A percentile compares a stretch with the other conserved stretches of the same genome.
phyloP scores from a whole-genome alignment of 805 yeast genomes.

The Ogataea siamensis region DNA sequence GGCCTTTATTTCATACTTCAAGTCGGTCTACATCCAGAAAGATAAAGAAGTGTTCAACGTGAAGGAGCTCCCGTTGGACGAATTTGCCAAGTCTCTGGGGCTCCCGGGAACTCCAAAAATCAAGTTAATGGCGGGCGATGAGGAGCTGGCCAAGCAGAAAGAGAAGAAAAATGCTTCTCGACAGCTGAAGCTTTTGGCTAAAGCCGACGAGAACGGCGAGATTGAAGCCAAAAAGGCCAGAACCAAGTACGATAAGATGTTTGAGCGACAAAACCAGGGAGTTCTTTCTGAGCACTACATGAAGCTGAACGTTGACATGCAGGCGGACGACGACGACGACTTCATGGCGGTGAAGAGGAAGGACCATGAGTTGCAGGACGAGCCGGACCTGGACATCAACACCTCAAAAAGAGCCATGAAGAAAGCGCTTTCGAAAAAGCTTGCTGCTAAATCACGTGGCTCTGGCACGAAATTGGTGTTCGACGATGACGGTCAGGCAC shows the following conservation, averaged over 20 bases:
- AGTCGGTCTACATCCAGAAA: slow-evolving; percentile 80
- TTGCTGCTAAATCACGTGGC: slow-evolving; percentile 57
- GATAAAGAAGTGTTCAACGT: slow-evolving; percentile 84
- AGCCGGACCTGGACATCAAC: slow-evolving; percentile 59
- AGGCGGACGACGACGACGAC: slow-evolving; percentile 58
- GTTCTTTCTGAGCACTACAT: slow-evolving; percentile 86
- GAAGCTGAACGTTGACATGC: slow-evolving; percentile 57
- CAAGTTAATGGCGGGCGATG: slow-evolving; percentile 55
- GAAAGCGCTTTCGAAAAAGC: slow-evolving; percentile 84
- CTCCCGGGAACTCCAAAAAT: slow-evolving; percentile 95
- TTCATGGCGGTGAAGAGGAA: slow-evolving; percentile 78
- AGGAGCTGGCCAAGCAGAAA: slow-evolving; percentile 46
- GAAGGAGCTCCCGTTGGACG: slow-evolving; percentile 74
- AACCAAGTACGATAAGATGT: slow-evolving; percentile 93
- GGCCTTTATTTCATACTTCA: slow-evolving; percentile 88
- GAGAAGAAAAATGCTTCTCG: slow-evolving; percentile 81
- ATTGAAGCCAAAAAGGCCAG: slow-evolving; percentile 50
- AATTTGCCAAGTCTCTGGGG: slow-evolving; percentile 83
- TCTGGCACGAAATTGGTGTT: slow-evolving; percentile 77
- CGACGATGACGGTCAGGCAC: slow-evolving; percentile 94
- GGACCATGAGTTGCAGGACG: slow-evolving; percentile 67
- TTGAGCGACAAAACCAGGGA: slow-evolving; percentile 89
- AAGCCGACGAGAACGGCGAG: slow-evolving; percentile 66
- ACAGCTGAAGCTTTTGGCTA: slow-evolving; percentile 55
- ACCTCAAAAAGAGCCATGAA: slow-evolving; percentile 83